These are phyloP conservation scores for Candolleomyces eurysporus DNA, from an alignment of 768 basidiomycete species.

Conservation along the genomic window DNA sequence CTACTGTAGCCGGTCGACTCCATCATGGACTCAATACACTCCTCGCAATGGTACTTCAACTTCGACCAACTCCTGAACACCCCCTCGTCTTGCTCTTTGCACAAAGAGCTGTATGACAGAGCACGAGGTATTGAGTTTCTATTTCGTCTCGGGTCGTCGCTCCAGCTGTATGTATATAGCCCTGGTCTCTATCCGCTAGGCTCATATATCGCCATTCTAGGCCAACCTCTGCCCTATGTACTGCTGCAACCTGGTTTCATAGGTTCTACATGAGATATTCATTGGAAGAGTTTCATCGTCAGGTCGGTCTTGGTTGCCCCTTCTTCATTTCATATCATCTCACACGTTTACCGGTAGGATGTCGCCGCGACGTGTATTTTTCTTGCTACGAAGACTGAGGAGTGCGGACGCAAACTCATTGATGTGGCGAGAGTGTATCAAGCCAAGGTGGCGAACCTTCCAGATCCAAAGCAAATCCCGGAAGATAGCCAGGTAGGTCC, in stretches of 20 bases:
- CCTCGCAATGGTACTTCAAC: constrained; percentile 72
- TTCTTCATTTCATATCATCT: constrained; percentile 3
- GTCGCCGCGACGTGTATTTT: constrained; percentile 86
- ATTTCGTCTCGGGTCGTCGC: constrained; percentile 75
- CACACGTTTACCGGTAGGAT: constrained; percentile 45
- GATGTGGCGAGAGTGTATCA: constrained; percentile 78
- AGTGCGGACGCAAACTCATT: constrained; percentile 82
- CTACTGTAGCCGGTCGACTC: not conserved
- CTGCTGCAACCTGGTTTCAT: constrained; percentile 89
- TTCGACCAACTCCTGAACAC: constrained; percentile 54
- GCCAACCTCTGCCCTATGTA: constrained; percentile 78
- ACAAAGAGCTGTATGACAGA: constrained; percentile 75
- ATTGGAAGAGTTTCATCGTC: constrained; percentile 77
- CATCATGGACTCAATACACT: too few relatives aligned
- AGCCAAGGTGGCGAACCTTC: constrained; percentile 55
- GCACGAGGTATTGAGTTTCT: constrained; percentile 84
- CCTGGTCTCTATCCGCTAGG: constrained; percentile 9
- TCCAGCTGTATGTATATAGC: constrained; percentile 60
- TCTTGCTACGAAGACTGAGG: constrained; percentile 89
- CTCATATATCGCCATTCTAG: constrained; percentile 34
- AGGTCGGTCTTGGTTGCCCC: constrained; percentile 43
- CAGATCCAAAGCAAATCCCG: constrained; percentile 54
- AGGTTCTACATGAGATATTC: constrained; percentile 88
- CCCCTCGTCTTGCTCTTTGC: constrained; percentile 57
- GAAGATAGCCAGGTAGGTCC: constrained; percentile 62